Evolutionary conservation across 2,329 filamentous ascomycete species (phyloP).

Genomic region (Colletotrichum tabaci): DNA sequence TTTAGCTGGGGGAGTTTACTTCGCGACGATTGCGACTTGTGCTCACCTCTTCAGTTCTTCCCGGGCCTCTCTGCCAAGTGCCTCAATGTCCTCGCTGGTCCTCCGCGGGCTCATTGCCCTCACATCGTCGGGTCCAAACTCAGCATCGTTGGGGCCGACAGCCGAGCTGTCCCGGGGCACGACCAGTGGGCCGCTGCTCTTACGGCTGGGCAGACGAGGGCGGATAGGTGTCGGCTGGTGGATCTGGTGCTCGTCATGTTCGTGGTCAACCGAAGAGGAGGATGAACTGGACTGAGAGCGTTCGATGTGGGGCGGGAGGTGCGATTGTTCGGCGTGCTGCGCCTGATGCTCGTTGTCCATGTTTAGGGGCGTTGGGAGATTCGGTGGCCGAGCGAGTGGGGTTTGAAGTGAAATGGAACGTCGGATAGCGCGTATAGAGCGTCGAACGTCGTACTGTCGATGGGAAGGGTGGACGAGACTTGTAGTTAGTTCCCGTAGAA

Average conservation of each 20-base stretch:
- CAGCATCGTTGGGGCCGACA: conserved; percentile 79
- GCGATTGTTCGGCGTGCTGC: conserved; percentile 43
- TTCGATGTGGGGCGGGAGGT: conserved; percentile 52
- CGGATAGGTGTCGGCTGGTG: conserved; percentile 70
- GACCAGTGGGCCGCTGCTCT: conserved; percentile 87
- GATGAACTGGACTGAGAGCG: conserved; percentile 54
- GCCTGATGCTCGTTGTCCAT: conserved; percentile 46
- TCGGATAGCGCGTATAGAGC: not conserved
- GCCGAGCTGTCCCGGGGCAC: conserved; percentile 83
- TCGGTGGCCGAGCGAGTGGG: not conserved
- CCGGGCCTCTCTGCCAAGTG: conserved; percentile 86
- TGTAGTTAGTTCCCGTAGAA: too few relatives aligned
- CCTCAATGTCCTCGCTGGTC: conserved; percentile 92
- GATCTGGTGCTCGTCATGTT: conserved; percentile 58
- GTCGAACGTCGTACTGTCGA: conserved; percentile 4
- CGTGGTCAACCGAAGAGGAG: conserved; percentile 49
- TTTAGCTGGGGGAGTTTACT: not conserved
- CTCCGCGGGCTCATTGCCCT: conserved; percentile 94
- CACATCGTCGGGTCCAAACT: conserved; percentile 89
- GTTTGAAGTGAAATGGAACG: not conserved
- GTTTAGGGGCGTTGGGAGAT: not conserved
- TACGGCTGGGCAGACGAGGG: conserved; percentile 79
- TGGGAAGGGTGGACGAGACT: not conserved
- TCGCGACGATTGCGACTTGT: not conserved
- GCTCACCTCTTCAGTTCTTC: conserved; percentile 72